Evolutionary conservation across 2,329 filamentous ascomycete species (phyloP), one percentile per base, ranked within the genome.

Genomic region (Xylariaceae sp.): DNA sequence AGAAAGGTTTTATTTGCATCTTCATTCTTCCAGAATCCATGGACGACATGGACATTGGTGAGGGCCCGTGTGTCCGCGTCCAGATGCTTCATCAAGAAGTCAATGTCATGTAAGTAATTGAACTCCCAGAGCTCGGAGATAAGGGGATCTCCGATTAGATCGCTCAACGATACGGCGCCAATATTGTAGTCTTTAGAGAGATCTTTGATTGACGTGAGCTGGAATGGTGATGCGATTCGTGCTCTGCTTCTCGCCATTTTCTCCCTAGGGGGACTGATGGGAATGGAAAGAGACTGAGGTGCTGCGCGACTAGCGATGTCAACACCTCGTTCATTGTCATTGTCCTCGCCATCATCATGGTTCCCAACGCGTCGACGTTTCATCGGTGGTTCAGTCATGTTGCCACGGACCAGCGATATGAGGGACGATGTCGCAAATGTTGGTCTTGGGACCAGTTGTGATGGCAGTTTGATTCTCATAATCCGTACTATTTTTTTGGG

Each of bases 61-160:
- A 79, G 70, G 23, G 76, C 68, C 7, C 76, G 76, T 2, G 77
- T 78, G 57, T 83, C 81, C 5, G 73, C 65, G 61, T 86, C 80
- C 56, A 87, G 80, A 3, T 81, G 77, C 23, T 71, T 67, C 75
- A 85, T 77, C 18, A 86, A 67, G 61, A 84, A 87, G 48, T 76
- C 73, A 10, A 86, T 72, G 64, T 88, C 82, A 62, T 88, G 82
- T 1, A 88, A 69, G 57, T 77, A 89, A 67, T 89, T 89, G 72
- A 89, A 89, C 57, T 87, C 80, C 87, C 87, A 89, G 63, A 82
- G 84, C 68, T 88, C 84, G 45, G 82, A 80, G 57, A 94, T 89
- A 62, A 91, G 77, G 0, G 89, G 88, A 69, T 92, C 85, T 0
- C 88, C 84, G 1, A 95, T 78, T 4, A 95, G 79, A 59, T 90